Evolutionary conservation across 2,329 filamentous ascomycete genomes (phyloP), one percentile per base, ranked within the genome.

Genomic region (Sporothrix schenckii): DNA sequence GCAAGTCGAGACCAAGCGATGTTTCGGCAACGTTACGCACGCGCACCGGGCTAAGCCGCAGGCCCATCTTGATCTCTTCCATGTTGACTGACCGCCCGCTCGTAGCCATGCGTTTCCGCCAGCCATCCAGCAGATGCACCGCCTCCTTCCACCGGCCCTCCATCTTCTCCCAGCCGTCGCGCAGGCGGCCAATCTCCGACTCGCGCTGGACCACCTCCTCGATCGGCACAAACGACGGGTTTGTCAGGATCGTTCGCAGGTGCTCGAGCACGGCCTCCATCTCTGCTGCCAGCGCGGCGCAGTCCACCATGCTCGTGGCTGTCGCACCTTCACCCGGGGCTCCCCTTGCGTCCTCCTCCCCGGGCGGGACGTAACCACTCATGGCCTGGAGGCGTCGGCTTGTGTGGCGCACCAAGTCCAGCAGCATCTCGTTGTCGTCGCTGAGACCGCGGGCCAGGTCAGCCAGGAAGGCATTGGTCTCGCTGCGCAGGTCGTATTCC

Each of bases 171-270:
- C 94, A 97, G 19, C 94, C 93, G 69, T 91, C 88, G 69, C 92
- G 89, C 63, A 99, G 83, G 67, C 92, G 87, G 68, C 87, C 85
- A 74, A 99, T 98, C 78, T 97, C 94, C 72, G 96, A 91, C 74
- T 99, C 94, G 69, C 94, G 89, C n/a, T 93, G 82, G 77, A 96
- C 90, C 2, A 99, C 93, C 79, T 98, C 95, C 76, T 98, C 95
- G 27, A 98, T 88, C 0, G 94, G 92, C 16, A 97, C 95, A 78
- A 98, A 99, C 2, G 94, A 97, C 1, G 95, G 95, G 77, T 98
- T 98, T 10, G 93, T 97, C 58, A 99, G 84, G 50, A 99, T 87
- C 2, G 87, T 91, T 74, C 91, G 88, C 73, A 99, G 86, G 77
- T 97, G 93, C 47, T 91, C 88, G 72, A 98, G 84, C 11, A 97